Evolutionary conservation across 306 rosid species (phyloP).

Genomic region (Medicago lupulina): DNA sequence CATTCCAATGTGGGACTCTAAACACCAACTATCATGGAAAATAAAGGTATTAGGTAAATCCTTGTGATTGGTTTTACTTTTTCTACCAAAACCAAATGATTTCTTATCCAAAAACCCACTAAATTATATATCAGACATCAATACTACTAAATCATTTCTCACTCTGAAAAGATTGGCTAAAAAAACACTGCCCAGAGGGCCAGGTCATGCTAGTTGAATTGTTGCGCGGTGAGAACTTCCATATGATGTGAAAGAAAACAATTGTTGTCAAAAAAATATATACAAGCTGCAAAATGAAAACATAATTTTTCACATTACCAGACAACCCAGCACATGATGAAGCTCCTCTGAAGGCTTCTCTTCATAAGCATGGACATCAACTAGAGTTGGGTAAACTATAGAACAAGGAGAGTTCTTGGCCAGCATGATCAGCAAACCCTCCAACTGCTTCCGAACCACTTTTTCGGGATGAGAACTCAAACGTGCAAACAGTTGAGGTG

Average conservation of each 20-base stretch:
- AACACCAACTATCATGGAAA: constrained; percentile 7
- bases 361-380: constrained; percentile 83
- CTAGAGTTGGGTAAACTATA: constrained; percentile 88
- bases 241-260: constrained; percentile 28
- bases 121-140: constrained; percentile 26
- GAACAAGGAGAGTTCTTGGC: constrained; percentile 95
- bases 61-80: neutral
- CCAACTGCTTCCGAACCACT: constrained; percentile 85
- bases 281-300: constrained; percentile 30
- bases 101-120: neutral
- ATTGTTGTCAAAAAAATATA: constrained; percentile 17
- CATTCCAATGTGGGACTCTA: neutral
- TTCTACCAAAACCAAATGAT: constrained; percentile 22
- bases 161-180: constrained; percentile 26
- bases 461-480: constrained; percentile 90
- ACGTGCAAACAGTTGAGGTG: constrained; percentile 91
- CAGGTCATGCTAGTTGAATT: neutral
- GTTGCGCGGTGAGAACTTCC: constrained; percentile 12
- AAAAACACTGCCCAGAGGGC: neutral
- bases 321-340: constrained; percentile 77
- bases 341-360: constrained; percentile 95
- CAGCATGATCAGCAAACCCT: constrained; percentile 86
- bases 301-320: constrained; percentile 68
- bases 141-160: constrained; percentile 37
- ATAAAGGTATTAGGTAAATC: constrained; percentile 4